Conservation (phyloP, 805 yeast species). For the Saccharomycopsis oosterbeekiorum region DNA sequence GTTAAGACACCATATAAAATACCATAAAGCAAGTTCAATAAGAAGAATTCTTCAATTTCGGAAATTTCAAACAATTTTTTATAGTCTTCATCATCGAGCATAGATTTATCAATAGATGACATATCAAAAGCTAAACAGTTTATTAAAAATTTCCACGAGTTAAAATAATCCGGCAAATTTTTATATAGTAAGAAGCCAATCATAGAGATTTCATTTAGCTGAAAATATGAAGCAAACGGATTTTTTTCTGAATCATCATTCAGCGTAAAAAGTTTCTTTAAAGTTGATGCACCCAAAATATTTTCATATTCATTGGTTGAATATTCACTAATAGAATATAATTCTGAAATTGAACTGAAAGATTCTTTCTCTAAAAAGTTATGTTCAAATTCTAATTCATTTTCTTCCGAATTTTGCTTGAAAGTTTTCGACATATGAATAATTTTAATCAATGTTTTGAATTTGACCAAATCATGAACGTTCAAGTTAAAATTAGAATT, state of each 20-base stretch:
- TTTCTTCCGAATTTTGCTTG: constrained; percentile 18
- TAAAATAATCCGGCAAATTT: constrained; percentile 8
- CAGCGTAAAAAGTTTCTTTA: constrained; percentile 2
- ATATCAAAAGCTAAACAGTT: constrained; percentile 11
- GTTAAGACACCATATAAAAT: constrained; percentile 20
- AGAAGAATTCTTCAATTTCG: constrained; percentile 20
- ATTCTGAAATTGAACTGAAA: not conserved
- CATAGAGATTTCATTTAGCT: constrained; percentile 13
- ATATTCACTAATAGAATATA: not conserved
- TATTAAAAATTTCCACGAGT: constrained; percentile 16
- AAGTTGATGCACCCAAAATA: not conserved
- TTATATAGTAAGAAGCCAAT: constrained; percentile 14
- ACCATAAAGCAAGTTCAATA: constrained; percentile 34
- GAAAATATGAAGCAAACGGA: not conserved
- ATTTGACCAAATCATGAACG: constrained; percentile 24
- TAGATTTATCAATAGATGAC: constrained; percentile 3
- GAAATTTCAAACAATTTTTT: constrained; percentile 25
- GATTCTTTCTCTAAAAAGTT: not conserved
- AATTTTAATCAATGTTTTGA: constrained; percentile 23
- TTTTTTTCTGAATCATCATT: not conserved
- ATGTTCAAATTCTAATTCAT: constrained; percentile 6
- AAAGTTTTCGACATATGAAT: constrained; percentile 22
- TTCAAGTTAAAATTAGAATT: constrained; percentile 22
- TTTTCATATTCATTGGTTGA: not conserved
- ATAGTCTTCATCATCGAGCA: constrained; percentile 23